Evolutionary conservation across 2,329 filamentous ascomycete genomes (phyloP).

Genomic region (Diaporthe amygdali): DNA sequence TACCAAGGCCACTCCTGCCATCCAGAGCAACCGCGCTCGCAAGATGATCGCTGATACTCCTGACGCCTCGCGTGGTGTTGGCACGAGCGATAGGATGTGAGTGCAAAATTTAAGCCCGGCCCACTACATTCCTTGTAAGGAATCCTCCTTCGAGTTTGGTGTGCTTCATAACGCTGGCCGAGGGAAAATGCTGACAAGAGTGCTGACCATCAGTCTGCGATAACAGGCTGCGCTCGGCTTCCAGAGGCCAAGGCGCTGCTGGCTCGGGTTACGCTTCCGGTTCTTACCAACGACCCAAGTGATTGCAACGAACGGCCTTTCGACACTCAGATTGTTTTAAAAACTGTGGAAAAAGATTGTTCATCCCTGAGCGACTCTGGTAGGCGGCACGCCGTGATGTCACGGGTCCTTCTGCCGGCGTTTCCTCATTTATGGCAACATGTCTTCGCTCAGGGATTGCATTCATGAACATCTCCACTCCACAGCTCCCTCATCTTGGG

Average conservation of each 20-base stretch:
- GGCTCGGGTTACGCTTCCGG: conserved; percentile 47
- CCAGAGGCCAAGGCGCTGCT: conserved; percentile 60
- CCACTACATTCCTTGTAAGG: conserved; percentile 83
- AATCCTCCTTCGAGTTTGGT: conserved; percentile 85
- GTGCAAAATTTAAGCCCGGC: conserved; percentile 69
- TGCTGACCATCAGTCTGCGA: conserved; percentile 84
- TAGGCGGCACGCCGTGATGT: conserved; percentile 42
- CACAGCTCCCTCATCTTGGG: conserved; percentile 34
- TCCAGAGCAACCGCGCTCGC: conserved; percentile 78
- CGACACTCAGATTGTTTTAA: conserved; percentile 27
- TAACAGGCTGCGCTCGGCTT: conserved; percentile 86
- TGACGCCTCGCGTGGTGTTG: conserved; percentile 76
- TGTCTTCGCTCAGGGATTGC: conserved; percentile 27
- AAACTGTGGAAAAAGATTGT: conserved; percentile 29
- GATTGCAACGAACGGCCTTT: conserved; percentile 36
- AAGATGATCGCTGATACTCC: conserved; percentile 81
- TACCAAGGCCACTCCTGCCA: conserved; percentile 64
- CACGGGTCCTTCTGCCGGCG: conserved; percentile 32
- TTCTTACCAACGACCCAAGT: conserved; percentile 47
- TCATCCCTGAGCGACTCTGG: conserved; percentile 28
- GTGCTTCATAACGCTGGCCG: conserved; percentile 77
- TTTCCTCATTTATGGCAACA: conserved; percentile 22
- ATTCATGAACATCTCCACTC: conserved; percentile 25
- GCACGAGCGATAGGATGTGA: conserved; percentile 95
- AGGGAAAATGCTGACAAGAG: conserved; percentile 76